Base-by-base conservation (phyloP, 108 stramenopile species). In the Seminavis robusta region DNA sequence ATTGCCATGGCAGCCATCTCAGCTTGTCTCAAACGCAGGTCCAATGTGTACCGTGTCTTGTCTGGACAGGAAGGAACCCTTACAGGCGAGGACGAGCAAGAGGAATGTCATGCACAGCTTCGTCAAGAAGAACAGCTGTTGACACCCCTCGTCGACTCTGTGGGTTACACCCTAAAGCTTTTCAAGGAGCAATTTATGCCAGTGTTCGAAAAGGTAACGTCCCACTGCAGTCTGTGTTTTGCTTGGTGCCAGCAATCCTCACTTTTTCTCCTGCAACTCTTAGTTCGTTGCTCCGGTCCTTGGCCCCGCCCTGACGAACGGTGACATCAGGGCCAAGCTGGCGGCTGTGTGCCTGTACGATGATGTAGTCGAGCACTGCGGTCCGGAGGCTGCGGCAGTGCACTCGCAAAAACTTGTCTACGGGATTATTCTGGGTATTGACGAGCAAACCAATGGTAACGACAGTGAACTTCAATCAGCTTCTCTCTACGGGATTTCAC, bases 311-410 rank as follows among this genome's bases (percentile, higher is more conserved):
- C 67, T 70, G 5, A 38, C 54, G 0, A 21, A 51, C 19, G 63
- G 66, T 5, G 83, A 91, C 55, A 45, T 65, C 28, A 70, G 81
- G 11, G 86, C 84, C n/a, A 67, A 75, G 16, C 55, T 83, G 28
- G 74, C 83, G 33, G 78, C 87, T 1, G 53, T 89, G 37, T 82
- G 82, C 47, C 72, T 88, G 23, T 89, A 85, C 64, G 91, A 87
- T 56, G 91, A 93, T 42, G 76, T 77, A 43, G 83, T 93, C 25
- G 91, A 89, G 42, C 73, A 78, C 56, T 85, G 84, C 45, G 87
- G 91, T 24, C 31, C 58, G 13, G 59, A 64, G n/a, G 76, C 79
- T 21, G 83, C 84, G 10, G 57, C 67, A 11, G 59, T 38, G 31
- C 67, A 83, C 41, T 73, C 78, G 34, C 79, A 70, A 0, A 9